Base-by-base conservation (phyloP, 805 yeast genomes). In the Saccharomycopsis fodiens region DNA sequence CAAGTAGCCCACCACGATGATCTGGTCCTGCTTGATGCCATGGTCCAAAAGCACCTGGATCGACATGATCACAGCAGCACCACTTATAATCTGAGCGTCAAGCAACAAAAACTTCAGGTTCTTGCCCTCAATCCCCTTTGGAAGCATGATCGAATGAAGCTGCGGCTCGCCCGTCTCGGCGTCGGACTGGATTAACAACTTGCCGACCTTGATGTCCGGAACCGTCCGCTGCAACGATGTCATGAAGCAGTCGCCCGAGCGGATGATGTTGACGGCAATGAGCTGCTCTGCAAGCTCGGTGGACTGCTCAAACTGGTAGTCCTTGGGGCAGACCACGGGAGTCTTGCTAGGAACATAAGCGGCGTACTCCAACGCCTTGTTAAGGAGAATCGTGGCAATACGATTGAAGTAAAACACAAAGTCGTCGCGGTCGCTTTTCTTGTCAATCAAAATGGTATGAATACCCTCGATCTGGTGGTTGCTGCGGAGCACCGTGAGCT, bases 11-110 rank as follows among this genome's bases (percentile, higher is more conserved):
- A 87, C 78, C 44, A 88, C 68, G 2, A 80, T 73, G 19, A 93
- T 82, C 52, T 83, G 73, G 25, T 70, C 65, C 41, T 74, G 72
- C 6, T 60, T 55, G 19, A 86, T 81, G 4, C 81, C 83, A 59
- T 91, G 94, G 58, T 91, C 97, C 13, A 85, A 54, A 41, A 91
- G 65, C 3, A 91, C 88, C 55, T 87, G 93, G 38, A 86, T 76
- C 0, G 97, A 95, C 97, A 91, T 93, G 36, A 87, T 83, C 1
- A 89, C 81, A 0, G 95, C 95, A 0, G 96, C 95, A 2, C 97
- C 98, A 25, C 95, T 80, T 27, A 86, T 81, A 41, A 87, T 70
- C 59, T 91, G 96, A 0, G 95, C 86, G 58, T 91, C 97, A 57
- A 86, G 76, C 41, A 91, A 63, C 6, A 91, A 63, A 1, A 86